Base-by-base conservation (phyloP, 192 early-diverging fungal species). In the Entomortierella chlamydospora region DNA sequence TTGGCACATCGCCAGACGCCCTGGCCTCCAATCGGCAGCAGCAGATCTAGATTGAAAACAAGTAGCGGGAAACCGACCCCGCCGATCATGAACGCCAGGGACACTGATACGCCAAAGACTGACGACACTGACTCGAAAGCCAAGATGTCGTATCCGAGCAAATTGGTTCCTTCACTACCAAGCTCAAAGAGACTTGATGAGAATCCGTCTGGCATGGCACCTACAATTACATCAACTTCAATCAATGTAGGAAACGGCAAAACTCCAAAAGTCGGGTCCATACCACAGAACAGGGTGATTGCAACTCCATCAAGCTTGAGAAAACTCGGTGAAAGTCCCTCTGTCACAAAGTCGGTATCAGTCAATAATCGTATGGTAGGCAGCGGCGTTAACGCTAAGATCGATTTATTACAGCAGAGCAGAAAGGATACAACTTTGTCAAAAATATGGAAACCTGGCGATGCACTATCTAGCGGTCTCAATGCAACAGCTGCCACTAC, bases 1-100 rank as follows among this genome's bases (percentile, higher is more conserved):
- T 82, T 98, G 34, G 95, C 95, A 33, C 90, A 98, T 72, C 37
- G 58, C 8, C 64, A 74, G 15, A 18, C 2, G 10, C 52, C 49
- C 9, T 51, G 54, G 37, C 58, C 58, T 9, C 39, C 25, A 6
- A 45, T 34, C 23, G 4, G 20, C 31, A 22, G 34, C 2, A 4
- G 29, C 1, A 54, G 15, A 39, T 64, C 25, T 26, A 54, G 23
- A 28, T 54, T 15, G 18, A 54, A 54, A 54, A 6, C 25, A 9
- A 23, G 23, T 28, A 18, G 23, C 25, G 52, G 7, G 18, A 29
- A 54, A 54, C 15, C 6, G 4, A 26, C 20, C 20, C 15, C 45
- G 20, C 15, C 45, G 4, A 47, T 3, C 15, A 20, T 23, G 18
- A 58, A 12, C 12, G 33, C 57, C 18, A 39, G 33, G 37, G n/a